Evolutionary conservation across 2,329 filamentous ascomycete genomes (phyloP).

Genomic region (Plenodomus biglobosus): DNA sequence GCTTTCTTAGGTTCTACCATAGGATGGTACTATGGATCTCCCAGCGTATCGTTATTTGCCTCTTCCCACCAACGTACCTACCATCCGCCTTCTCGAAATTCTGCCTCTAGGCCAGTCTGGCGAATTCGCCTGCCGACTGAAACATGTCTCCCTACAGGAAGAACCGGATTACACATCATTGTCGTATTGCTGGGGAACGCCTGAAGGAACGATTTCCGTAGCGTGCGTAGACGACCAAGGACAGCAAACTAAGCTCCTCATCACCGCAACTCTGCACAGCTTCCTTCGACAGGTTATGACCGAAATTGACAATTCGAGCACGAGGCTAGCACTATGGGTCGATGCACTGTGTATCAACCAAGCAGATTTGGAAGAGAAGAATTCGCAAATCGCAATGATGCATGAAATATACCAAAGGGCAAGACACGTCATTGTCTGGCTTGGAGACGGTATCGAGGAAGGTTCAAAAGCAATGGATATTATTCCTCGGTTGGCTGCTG

Average conservation of each 20-base stretch:
- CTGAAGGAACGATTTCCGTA: not conserved
- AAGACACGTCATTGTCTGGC: slow-evolving; percentile 27
- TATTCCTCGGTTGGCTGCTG: slow-evolving; percentile 3
- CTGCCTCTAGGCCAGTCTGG: not conserved
- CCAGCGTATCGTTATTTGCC: not conserved
- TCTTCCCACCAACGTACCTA: not conserved
- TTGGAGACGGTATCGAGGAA: slow-evolving; percentile 17
- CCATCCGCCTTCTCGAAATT: not conserved
- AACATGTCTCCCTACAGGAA: not conserved
- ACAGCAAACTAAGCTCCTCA: slow-evolving; percentile 1
- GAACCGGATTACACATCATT: slow-evolving; percentile 7
- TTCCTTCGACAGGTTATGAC: slow-evolving; percentile 7
- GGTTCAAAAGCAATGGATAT: slow-evolving; percentile 7
- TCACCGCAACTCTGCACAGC: slow-evolving; percentile 9
- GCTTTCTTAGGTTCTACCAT: not conserved
- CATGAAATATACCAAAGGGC: slow-evolving; percentile 30
- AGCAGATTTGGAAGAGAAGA: slow-evolving; percentile 11
- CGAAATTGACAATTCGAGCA: slow-evolving; percentile 2
- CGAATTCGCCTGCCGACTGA: slow-evolving; percentile 1
- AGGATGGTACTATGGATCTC: not conserved
- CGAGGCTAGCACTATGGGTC: slow-evolving; percentile 4
- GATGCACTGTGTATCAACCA: slow-evolving; percentile 23
- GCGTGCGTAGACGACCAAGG: slow-evolving; percentile 1
- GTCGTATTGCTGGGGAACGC: slow-evolving; percentile 14
- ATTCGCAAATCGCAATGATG: slow-evolving; percentile 19